A percentile compares a stretch with the other conserved stretches of the same genome.
phyloP scores from a whole-genome alignment of 1,284 basidiomycete genomes.

The Puccinia triticina region DNA sequence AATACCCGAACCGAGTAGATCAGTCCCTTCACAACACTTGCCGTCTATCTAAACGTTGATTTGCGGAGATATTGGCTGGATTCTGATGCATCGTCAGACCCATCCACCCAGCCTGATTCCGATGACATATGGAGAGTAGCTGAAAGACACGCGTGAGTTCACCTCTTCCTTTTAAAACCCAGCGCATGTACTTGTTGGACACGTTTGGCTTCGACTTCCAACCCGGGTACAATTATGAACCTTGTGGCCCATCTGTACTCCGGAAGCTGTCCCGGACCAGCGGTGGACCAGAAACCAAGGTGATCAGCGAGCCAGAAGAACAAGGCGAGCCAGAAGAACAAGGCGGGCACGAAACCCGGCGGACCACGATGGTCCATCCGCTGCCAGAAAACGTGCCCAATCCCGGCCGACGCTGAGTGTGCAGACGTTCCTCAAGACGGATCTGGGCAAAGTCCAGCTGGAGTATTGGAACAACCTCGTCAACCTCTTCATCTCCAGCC shows the following conservation, averaged over 20 bases:
- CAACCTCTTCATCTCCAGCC: not conserved
- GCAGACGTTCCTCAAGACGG: not conserved
- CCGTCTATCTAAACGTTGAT: not conserved
- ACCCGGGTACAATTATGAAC: not conserved
- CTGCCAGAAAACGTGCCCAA: too few relatives aligned
- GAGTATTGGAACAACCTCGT: slow-evolving; percentile 14
- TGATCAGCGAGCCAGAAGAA: not conserved
- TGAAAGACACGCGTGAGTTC: not conserved
- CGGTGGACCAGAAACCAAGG: not conserved
- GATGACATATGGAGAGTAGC: slow-evolving; percentile 17
- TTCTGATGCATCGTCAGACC: not conserved
- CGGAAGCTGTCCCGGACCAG: too few relatives aligned
- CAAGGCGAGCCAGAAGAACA: too few relatives aligned
- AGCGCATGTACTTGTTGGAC: not conserved
- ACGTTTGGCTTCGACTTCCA: not conserved
- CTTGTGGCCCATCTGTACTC: not conserved
- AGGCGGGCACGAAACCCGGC: too few relatives aligned
- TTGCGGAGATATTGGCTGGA: slow-evolving; percentile 6
- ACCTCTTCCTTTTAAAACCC: not conserved
- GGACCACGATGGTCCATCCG: too few relatives aligned
- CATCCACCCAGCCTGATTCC: not conserved
- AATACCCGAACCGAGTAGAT: not conserved
- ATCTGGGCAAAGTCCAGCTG: not conserved
- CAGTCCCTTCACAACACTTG: not conserved
- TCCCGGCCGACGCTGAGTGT: not conserved